These are phyloP conservation scores for Neurospora africana DNA, from an alignment of 495 filamentous ascomycete genomes.

Conservation along the genomic window DNA sequence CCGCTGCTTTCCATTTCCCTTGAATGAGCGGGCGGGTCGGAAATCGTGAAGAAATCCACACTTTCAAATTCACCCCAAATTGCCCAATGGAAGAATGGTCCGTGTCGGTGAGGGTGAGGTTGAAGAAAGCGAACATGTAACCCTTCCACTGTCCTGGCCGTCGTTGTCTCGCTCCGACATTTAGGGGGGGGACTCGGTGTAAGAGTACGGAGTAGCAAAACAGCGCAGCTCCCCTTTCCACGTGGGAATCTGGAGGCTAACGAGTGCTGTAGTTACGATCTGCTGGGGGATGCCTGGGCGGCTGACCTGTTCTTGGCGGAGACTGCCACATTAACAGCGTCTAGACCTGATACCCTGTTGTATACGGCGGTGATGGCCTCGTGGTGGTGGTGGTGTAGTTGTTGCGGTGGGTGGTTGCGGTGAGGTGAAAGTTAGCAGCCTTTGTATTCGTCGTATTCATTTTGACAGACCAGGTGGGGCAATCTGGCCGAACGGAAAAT, in stretches of 20 bases:
- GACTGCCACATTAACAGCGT: background rate
- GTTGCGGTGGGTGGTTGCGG: background rate
- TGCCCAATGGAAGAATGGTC: background rate
- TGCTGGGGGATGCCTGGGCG: background rate
- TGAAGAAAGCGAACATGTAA: background rate
- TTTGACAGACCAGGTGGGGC: background rate
- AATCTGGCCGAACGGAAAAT: background rate
- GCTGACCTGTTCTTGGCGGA: background rate
- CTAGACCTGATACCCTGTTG: background rate
- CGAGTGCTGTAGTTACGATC: background rate
- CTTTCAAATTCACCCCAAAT: background rate
- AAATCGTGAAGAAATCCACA: background rate
- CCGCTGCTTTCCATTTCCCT: background rate
- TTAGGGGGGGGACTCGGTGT: background rate
- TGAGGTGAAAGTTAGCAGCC: background rate
- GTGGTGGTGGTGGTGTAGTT: background rate
- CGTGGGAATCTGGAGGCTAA: background rate
- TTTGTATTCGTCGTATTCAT: background rate
- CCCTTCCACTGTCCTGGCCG: background rate
- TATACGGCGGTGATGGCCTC: background rate
- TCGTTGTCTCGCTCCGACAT: background rate
- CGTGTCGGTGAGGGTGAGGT: background rate
- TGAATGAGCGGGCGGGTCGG: background rate
- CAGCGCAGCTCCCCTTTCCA: background rate
- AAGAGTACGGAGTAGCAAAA: background rate